Evolutionary conservation across 176 grass and related monocot species (phyloP).

Genomic region (Carex parvula): DNA sequence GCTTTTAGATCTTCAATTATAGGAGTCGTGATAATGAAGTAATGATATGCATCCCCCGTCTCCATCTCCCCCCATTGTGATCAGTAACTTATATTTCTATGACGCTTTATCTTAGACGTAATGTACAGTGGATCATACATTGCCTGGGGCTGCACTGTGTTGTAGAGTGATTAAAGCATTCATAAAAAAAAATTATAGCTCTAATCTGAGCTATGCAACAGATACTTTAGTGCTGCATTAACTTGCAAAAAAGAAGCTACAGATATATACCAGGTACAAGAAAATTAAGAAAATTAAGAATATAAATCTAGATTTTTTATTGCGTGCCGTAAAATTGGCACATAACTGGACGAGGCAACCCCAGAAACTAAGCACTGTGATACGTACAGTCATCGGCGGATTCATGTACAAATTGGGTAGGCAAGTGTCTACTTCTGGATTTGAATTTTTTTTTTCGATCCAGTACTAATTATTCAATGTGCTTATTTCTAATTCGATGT

Average conservation of each 20-base stretch:
- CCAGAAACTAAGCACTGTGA: conserved; percentile 2
- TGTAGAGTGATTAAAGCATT: background rate
- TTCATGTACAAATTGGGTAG: no score
- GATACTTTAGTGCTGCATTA: background rate
- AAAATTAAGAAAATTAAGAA: background rate
- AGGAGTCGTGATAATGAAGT: background rate
- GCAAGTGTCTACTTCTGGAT: no score
- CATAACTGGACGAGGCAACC: background rate
- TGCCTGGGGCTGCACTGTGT: background rate
- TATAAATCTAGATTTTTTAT: background rate
- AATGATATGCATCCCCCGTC: conserved; percentile 7
- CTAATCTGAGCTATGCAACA: background rate
- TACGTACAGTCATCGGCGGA: background rate
- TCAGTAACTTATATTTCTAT: background rate
- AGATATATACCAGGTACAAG: background rate
- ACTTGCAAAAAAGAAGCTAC: background rate
- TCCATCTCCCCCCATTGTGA: background rate
- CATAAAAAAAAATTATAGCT: background rate
- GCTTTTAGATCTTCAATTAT: conserved; percentile 27
- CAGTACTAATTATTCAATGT: no score
- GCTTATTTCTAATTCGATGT: no score
- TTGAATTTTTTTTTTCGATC: no score
- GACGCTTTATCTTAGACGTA: background rate
- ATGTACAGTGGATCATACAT: background rate
- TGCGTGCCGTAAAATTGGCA: background rate